Base-by-base conservation (phyloP, 192 early-diverging fungal species). In the Rhizophagus clarus region DNA sequence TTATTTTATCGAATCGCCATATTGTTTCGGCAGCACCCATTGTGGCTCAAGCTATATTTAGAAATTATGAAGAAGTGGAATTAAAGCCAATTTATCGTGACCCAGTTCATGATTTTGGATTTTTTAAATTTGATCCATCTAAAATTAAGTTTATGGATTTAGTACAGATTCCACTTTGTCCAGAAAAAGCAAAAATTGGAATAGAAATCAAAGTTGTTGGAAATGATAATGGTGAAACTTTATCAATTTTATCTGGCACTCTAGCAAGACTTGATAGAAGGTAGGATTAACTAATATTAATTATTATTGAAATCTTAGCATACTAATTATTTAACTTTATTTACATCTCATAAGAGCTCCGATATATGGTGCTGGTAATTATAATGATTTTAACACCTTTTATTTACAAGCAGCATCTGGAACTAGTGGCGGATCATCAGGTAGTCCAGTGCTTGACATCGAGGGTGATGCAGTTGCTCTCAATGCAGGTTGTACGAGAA, bases 51-150 rank as follows among this genome's bases (percentile, higher is more conserved):
- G 93, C 91, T 20, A 84, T 92, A 6, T 88, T 93, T 80, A 88
- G 88, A 79, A 91, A 95, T 79, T 90, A 92, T 73, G 93, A 95
- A 82, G 93, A 93, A 69, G 91, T 94, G 28, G 90, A 89, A 42
- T 84, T 93, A 29, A 84, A 87, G 28, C 90, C 92, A 4, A 88
- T 95, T 31, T 95, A 94, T 78, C 90, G 93, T 60, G 94, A 95
- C 72, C 94, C 94, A 1, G 87, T 95, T 56, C 94, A 95, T 80
- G 94, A 95, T 85, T 95, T 94, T 92, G 93, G 93, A 8, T 93
- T 95, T 77, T 85, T 94, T 77, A 85, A 90, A 83, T 95, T 93
- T 68, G 91, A 95, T 76, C 91, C 90, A 9, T 77, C 80, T 28
- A 84, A 90, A 77, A 83, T 95, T 66, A 89, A 92, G 71, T 92